phyloP scores from a whole-genome alignment of 306 rosid species.

The Echinosophora koreensis region DNA sequence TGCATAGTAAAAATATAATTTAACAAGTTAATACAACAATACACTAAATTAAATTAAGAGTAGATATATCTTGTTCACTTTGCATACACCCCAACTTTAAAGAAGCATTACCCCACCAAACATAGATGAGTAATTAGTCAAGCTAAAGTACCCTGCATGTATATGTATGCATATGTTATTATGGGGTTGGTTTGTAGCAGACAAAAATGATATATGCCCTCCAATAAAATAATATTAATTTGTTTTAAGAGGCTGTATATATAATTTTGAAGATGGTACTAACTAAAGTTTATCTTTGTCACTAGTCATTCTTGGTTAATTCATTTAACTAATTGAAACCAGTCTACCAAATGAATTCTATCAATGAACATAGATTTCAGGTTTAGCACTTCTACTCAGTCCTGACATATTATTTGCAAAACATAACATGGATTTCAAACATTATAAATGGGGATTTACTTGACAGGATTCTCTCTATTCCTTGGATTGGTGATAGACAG shows the following conservation, averaged over 20 bases:
- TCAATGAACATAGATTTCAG: conserved; percentile 2
- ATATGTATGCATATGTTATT: not conserved
- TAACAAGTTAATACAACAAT: too few species aligned
- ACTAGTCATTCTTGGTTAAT: not conserved
- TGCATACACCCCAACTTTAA: too few species aligned
- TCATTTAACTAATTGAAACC: conserved; percentile 19
- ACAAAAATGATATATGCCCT: not conserved
- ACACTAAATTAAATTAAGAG: not conserved
- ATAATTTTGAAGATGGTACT: not conserved
- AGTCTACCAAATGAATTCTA: not conserved
- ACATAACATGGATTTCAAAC: conserved; percentile 7
- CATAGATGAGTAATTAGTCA: not conserved
- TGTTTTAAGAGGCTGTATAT: conserved; percentile 30
- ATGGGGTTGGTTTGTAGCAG: not conserved
- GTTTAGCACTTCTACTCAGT: not conserved
- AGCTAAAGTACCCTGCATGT: not conserved
- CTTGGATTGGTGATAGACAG: conserved; percentile 75
- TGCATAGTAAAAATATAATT: not conserved
- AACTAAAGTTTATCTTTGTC: not conserved
- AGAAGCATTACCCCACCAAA: too few species aligned
- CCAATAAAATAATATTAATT: not conserved
- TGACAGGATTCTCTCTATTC: conserved; percentile 69
- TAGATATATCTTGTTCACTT: too few species aligned
- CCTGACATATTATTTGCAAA: conserved; percentile 9
- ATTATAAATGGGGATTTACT: not conserved